A percentile compares a stretch with the other conserved stretches of the same genome.
phyloP scores from a whole-genome alignment of 2,329 filamentous ascomycete species.

The Zymoseptoria crescenta region DNA sequence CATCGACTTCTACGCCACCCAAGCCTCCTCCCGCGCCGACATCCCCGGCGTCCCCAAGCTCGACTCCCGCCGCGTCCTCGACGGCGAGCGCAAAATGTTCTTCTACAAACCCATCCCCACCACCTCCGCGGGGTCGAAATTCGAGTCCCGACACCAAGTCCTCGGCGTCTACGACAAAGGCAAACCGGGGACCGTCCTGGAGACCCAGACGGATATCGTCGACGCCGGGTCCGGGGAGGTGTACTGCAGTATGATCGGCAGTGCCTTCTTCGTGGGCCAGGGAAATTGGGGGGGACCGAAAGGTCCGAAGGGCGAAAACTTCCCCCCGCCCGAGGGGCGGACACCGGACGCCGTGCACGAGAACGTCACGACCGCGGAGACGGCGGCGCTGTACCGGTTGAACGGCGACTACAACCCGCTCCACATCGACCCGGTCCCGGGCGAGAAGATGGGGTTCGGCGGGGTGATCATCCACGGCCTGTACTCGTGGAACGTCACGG shows the following conservation, averaged over 20 bases:
- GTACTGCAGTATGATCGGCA: conserved; percentile 62
- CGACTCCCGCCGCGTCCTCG: conserved; percentile 65
- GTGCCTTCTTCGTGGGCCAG: conserved; percentile 72
- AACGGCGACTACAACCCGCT: conserved; percentile 95
- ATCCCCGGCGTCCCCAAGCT: conserved; percentile 73
- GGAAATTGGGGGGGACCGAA: conserved; percentile 85
- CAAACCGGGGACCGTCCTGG: conserved; percentile 64
- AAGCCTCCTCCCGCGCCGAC: conserved; percentile 34
- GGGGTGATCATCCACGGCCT: conserved; percentile 84
- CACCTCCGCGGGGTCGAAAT: conserved; percentile 61
- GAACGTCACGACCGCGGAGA: conserved; percentile 63
- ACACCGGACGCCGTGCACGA: conserved; percentile 62
- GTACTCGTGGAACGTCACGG: conserved; percentile 63
- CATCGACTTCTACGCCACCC: conserved; percentile 67
- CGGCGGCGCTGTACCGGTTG: conserved; percentile 68
- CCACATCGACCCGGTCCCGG: conserved; percentile 71
- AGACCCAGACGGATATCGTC: conserved; percentile 69
- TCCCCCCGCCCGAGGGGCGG: conserved; percentile 64
- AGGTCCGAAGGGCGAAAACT: conserved; percentile 69
- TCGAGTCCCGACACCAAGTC: conserved; percentile 70
- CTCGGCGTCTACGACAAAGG: conserved; percentile 87
- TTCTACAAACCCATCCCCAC: conserved; percentile 67
- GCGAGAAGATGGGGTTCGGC: conserved; percentile 82
- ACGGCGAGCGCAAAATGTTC: conserved; percentile 69
- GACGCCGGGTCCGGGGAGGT: conserved; percentile 61